Conservation (phyloP, 768 basidiomycete species). For the Chiua virens region DNA sequence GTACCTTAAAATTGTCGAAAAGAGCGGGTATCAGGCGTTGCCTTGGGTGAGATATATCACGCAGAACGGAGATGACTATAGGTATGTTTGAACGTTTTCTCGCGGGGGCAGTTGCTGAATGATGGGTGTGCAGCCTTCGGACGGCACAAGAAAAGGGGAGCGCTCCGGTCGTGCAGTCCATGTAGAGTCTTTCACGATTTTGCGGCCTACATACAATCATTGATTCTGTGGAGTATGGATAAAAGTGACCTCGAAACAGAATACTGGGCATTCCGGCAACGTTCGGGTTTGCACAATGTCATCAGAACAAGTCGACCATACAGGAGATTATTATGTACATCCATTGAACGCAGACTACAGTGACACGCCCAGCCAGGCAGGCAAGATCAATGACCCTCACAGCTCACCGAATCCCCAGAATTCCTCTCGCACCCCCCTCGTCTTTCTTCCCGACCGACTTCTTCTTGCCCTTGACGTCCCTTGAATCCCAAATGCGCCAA, state of each 20-base stretch:
- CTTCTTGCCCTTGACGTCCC: constrained; percentile 35
- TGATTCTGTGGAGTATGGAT: too few species aligned
- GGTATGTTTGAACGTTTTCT: constrained; percentile 42
- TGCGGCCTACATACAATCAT: background rate
- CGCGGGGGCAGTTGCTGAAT: background rate
- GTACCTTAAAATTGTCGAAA: constrained; percentile 98
- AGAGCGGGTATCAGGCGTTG: constrained; percentile 94
- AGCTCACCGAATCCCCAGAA: constrained; percentile 37
- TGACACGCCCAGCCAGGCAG: background rate
- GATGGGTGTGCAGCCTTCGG: constrained; percentile 47
- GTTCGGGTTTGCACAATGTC: too few species aligned
- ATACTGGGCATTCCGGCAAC: too few species aligned
- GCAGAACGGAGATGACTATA: constrained; percentile 90
- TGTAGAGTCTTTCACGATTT: constrained; percentile 1
- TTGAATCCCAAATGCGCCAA: constrained; percentile 83
- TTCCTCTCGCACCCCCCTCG: constrained; percentile 33
- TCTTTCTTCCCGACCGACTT: constrained; percentile 33
- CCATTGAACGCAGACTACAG: too few species aligned
- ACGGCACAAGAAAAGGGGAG: constrained; percentile 76
- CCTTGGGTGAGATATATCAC: constrained; percentile 97
- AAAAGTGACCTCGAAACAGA: too few species aligned
- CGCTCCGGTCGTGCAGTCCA: constrained; percentile 49
- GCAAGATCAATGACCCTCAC: background rate
- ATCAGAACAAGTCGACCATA: too few species aligned
- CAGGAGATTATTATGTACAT: too few species aligned